These are phyloP conservation scores for Talaromyces adpressus DNA, from an alignment of 495 filamentous ascomycete genomes.

Conservation along the genomic window DNA sequence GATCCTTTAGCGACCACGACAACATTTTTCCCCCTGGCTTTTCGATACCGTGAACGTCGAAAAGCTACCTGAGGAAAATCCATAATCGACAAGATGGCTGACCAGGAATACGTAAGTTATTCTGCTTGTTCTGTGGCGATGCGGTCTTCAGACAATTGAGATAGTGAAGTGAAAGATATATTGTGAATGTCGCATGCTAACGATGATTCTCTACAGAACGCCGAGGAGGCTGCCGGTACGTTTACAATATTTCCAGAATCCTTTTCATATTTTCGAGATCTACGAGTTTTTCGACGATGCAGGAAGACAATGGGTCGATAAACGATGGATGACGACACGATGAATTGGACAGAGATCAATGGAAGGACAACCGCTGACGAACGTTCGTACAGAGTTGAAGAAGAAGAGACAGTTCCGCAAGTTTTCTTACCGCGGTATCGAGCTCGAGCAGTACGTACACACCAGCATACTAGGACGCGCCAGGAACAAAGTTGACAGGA, in stretches of 20 bases:
- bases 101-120: constrained; percentile 77
- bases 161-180: neutral
- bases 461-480: constrained; percentile 47
- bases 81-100: constrained; percentile 75
- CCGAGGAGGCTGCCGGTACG: constrained; percentile 90
- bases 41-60: constrained; percentile 40
- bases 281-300: neutral
- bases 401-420: constrained; percentile 99
- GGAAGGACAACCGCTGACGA: too few relatives aligned
- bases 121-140: constrained; percentile 8
- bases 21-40: constrained; percentile 42
- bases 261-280: neutral
- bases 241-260: constrained; percentile 12
- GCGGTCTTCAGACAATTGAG: neutral
- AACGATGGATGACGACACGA: constrained; percentile 10
- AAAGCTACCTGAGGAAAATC: constrained; percentile 44
- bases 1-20: constrained; percentile 38
- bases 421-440: constrained; percentile 98
- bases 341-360: too few relatives aligned
- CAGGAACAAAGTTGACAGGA: constrained; percentile 46
- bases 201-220: constrained; percentile 52
- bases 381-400: constrained; percentile 71
- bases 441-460: constrained; percentile 88
- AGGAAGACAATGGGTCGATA: constrained; percentile 10
- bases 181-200: constrained; percentile 28